Base-by-base conservation (phyloP, 2,329 filamentous ascomycete genomes). In the Aphanoascus verrucosus region DNA sequence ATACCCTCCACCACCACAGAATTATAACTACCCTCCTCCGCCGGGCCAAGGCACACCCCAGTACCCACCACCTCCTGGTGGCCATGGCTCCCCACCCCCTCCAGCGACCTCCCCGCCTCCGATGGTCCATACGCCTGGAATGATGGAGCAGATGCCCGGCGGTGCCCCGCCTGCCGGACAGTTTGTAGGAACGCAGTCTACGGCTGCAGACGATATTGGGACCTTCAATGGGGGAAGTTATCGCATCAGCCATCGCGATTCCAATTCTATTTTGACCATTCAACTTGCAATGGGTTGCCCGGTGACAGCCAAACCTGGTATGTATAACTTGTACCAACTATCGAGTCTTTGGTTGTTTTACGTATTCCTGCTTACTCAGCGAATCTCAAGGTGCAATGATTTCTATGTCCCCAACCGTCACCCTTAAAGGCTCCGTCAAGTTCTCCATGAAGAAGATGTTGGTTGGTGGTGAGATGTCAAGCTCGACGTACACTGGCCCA, bases 221-320 rank as follows among this genome's bases (percentile, higher is more conserved):
- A 93, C 86, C 0, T 98, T 97, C 75, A 97, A 97, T 66, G 93
- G 93, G 14, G 93, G 93, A 11, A 91, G 86, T 64, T 98, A 91
- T 67, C 80, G 93, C 42, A 89, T 97, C 65, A 93, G 87, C 63
- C 93, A 98, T 65, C 79, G 93, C 19, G 89, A 96, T 68, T 84
- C 82, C 55, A 98, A 97, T 67, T 89, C 86, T 0, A 84, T 96
- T 60, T 70, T 96, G 57, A 97, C 90, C 0, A 71, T 96, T 19
- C 91, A 96, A 68, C 72, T 97, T 44, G 91, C 91, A 11, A 85
- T 93, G 67, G 89, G 89, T 1, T 94, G 88, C 62, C 91, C 91
- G 0, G 69, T 97, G 49, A 77, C 75, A 19, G 88, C 82, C 2
- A 93, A 88, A 65, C 89, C 93, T 15, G 86, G 83, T 83, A 65